Base-by-base conservation (phyloP, 345 rosid genomes). In the Rubroshorea leprosula region DNA sequence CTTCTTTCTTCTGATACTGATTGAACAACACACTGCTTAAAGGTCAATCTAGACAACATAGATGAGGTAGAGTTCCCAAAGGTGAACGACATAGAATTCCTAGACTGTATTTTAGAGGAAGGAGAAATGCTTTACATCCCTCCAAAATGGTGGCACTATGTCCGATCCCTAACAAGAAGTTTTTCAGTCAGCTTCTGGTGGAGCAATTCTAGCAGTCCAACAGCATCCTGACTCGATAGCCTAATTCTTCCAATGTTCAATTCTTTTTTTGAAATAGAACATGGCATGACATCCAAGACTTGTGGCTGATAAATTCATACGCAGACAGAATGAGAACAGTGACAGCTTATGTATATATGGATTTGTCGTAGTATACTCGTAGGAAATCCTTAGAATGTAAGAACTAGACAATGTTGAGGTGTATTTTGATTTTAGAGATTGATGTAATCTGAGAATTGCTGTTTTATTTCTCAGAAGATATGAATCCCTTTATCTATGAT, bases 41-140 rank as follows among this genome's bases (percentile, higher is more conserved):
- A 92, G 98, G 98, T 92, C 73, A 93, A 92, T 75, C 80, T 92
- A 16, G 98, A 92, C 76, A 79, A 72, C 68, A 74, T 84, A 20
- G 85, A 86, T 35, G 72, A 77, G 49, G 66, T 31, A 29, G 64
- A 76, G 55, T 92, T 81, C 60, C 90, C 93, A 23, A 80, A 80
- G 76, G 70, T 79, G 31, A 49, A 7, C 21, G 89, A 77, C 71
- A 62, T 83, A 55, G 97, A 92, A 47, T 89, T 89, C 63, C 24
- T 80, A 69, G 98, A 92, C 68, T 92, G 98, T 70, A 68, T 92
- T 55, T 63, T 86, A 52, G 95, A 89, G 54, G 98, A 84, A 70
- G 98, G 98, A 0, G 98, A 89, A 67, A 89, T 92, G 98, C 79
- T 92, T 41, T 92, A 89, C 83, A 89, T 92, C 61, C 98, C 98